Evolutionary conservation across 306 rosid genomes (phyloP).

Genomic region (Astragalus glycyphyllos): DNA sequence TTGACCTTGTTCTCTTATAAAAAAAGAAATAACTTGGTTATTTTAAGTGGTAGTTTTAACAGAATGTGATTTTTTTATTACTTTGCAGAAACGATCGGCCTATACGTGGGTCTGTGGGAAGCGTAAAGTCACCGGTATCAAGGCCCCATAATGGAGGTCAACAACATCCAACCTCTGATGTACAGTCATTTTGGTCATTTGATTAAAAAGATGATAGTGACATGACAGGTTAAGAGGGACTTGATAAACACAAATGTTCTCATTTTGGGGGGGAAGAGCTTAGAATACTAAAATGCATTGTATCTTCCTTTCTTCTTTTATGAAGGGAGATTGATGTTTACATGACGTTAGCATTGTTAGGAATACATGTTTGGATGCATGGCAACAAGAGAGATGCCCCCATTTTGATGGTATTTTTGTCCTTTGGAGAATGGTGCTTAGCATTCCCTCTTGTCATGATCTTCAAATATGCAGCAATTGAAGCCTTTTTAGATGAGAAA

Average conservation of each 20-base stretch:
- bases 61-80: constrained; percentile 29
- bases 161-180: constrained; percentile 69
- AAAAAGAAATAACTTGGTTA: not conserved
- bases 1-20: not conserved
- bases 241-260: constrained; percentile 59
- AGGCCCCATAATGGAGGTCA: constrained; percentile 67
- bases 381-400: constrained; percentile 45
- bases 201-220: constrained; percentile 60
- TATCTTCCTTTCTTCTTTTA: constrained; percentile 77
- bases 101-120: constrained; percentile 61
- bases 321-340: constrained; percentile 71
- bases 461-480: constrained; percentile 39
- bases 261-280: constrained; percentile 57
- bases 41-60: constrained; percentile 16
- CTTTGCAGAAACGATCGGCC: constrained; percentile 77
- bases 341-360: constrained; percentile 61
- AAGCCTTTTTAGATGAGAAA: constrained; percentile 36
- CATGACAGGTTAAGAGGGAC: constrained; percentile 57
- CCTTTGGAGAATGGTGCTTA: constrained; percentile 43
- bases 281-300: constrained; percentile 70
- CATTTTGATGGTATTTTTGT: constrained; percentile 37
- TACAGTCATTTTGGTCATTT: constrained; percentile 91
- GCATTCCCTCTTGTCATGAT: constrained; percentile 40
- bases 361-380: constrained; percentile 62
- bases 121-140: constrained; percentile 54